These are phyloP conservation scores for Pseudomassariella vexata DNA, from an alignment of 2,329 filamentous ascomycete genomes.

Conservation along the genomic window DNA sequence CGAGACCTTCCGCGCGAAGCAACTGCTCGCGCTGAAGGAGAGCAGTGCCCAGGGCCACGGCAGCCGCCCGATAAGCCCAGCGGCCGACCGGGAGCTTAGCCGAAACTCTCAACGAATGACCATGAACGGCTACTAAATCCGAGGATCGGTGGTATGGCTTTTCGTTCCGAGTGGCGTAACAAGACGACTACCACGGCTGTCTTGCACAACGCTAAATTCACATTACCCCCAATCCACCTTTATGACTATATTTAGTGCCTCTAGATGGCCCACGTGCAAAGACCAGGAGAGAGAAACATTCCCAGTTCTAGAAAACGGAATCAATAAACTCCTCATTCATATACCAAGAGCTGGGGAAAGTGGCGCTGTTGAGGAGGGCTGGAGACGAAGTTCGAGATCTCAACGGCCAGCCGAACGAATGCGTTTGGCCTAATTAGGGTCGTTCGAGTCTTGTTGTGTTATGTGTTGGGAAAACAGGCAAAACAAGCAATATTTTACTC, in stretches of 20 bases:
- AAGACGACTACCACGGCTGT: no score
- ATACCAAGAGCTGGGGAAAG: constrained; percentile 17
- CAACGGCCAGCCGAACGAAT: neutral
- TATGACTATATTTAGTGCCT: constrained; percentile 16
- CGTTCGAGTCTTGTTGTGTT: constrained; percentile 26
- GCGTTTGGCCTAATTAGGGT: constrained; percentile 14
- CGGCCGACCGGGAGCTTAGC: constrained; percentile 93
- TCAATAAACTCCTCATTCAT: no score
- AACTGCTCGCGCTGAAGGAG: constrained; percentile 95
- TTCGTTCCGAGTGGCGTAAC: no score
- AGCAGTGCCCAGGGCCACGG: constrained; percentile 79
- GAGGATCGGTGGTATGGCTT: neutral
- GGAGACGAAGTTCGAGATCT: constrained; percentile 4
- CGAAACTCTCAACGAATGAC: constrained; percentile 94
- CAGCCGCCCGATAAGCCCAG: constrained; percentile 90
- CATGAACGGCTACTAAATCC: constrained; percentile 96
- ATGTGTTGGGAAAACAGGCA: constrained; percentile 26
- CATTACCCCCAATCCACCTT: constrained; percentile 5
- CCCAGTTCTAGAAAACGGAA: no score
- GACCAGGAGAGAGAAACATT: constrained; percentile 9
- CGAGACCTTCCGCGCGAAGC: constrained; percentile 99
- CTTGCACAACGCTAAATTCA: no score
- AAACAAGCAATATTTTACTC: constrained; percentile 30
- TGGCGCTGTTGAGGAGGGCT: constrained; percentile 13
- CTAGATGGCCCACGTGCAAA: constrained; percentile 10